Evolutionary conservation across 2,329 filamentous ascomycete genomes (phyloP).

Genomic region (Myotisia sp.): DNA sequence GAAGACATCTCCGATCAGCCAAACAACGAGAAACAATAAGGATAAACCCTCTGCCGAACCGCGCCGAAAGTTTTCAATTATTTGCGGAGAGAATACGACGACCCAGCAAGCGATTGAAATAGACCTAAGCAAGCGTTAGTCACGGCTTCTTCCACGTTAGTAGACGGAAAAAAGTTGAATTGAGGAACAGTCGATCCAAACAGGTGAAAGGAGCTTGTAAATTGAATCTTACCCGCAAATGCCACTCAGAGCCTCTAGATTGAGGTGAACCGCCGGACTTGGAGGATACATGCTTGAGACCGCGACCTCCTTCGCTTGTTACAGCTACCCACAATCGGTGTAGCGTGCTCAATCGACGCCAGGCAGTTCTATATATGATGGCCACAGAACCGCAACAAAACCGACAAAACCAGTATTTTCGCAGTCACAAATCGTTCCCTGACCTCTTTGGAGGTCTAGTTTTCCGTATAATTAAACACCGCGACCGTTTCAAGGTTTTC

Average conservation of each 20-base stretch:
- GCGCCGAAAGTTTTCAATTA: constrained; percentile 84
- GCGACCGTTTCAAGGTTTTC: not conserved
- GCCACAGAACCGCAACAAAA: not conserved
- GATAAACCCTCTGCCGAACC: constrained; percentile 76
- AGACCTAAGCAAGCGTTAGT: constrained; percentile 42
- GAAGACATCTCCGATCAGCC: constrained; percentile 89
- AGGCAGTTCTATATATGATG: not conserved
- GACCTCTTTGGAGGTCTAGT: not conserved
- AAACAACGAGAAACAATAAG: constrained; percentile 81
- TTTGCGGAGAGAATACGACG: constrained; percentile 92
- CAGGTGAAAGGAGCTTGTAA: not conserved
- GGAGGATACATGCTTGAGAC: constrained; percentile 26
- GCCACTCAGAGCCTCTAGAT: constrained; percentile 80
- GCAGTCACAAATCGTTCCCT: not conserved
- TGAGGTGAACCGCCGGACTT: constrained; percentile 43
- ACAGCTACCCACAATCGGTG: not conserved
- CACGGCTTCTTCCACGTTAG: not conserved
- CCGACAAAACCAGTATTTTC: not conserved
- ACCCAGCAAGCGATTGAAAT: constrained; percentile 98
- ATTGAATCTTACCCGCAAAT: constrained; percentile 59
- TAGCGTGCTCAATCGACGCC: not conserved
- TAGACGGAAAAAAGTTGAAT: constrained; percentile 1
- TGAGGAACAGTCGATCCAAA: not conserved
- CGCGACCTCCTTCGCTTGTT: too few relatives aligned
- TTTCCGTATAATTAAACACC: not conserved